Evolutionary conservation across 345 rosid species (phyloP).

Genomic region (Passiflora organensis): DNA sequence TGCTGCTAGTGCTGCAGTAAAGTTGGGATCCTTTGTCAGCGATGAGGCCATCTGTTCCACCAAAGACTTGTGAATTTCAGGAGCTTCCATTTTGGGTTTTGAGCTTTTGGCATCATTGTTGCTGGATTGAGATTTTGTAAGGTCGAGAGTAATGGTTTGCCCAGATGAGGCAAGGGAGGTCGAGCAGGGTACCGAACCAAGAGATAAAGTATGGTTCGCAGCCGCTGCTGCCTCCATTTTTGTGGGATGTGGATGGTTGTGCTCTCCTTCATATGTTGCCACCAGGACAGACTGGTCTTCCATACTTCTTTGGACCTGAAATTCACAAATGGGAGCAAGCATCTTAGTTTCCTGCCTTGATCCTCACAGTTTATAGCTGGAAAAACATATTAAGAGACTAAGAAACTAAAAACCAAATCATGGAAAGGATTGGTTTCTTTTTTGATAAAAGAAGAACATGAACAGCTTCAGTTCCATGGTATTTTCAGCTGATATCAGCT

Average conservation of each 20-base stretch:
- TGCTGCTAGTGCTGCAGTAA: conserved; percentile 92
- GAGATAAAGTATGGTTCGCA: conserved; percentile 32
- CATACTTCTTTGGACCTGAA: conserved; percentile 87
- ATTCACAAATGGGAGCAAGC: neutral
- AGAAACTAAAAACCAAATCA: no score
- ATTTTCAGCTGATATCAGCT: neutral
- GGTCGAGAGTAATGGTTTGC: conserved; percentile 45
- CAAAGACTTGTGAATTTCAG: conserved; percentile 56
- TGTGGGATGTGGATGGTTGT: conserved; percentile 78
- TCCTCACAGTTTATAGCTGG: no score
- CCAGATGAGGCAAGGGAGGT: conserved; percentile 37
- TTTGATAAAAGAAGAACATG: no score
- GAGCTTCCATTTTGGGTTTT: conserved; percentile 44
- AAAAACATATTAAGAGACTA: no score
- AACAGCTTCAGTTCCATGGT: no score
- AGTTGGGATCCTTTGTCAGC: conserved; percentile 84
- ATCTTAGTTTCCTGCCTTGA: neutral
- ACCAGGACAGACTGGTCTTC: conserved; percentile 85
- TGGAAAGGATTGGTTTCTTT: no score
- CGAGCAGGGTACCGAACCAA: conserved; percentile 41
- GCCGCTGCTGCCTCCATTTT: conserved; percentile 51
- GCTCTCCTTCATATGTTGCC: conserved; percentile 97
- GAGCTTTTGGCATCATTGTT: conserved; percentile 17
- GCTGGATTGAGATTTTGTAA: conserved; percentile 39
- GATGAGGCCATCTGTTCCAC: conserved; percentile 97